Conservation (phyloP, 495 filamentous ascomycete species). For the Penicillium salamii region DNA sequence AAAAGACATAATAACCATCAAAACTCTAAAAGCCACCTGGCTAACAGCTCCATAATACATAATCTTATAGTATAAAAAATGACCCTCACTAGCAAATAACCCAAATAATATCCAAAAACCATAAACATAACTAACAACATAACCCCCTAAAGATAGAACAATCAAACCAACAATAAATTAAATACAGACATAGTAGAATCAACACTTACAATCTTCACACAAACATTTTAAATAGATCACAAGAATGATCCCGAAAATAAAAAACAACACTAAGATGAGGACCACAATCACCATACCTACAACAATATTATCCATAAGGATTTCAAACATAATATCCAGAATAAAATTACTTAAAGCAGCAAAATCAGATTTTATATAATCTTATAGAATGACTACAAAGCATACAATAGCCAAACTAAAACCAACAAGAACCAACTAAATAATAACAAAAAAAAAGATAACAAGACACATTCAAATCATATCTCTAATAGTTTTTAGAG, state of each 20-base stretch:
- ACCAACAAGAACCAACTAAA: not conserved
- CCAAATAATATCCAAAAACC: slow-evolving; percentile 5
- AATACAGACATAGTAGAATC: not conserved
- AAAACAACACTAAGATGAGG: not conserved
- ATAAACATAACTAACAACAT: slow-evolving; percentile 1
- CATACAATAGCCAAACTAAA: not conserved
- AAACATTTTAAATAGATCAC: not conserved
- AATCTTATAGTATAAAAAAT: slow-evolving; percentile 5
- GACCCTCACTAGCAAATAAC: not conserved
- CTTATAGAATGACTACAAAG: not conserved
- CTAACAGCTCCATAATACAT: slow-evolving; percentile 8
- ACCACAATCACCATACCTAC: not conserved
- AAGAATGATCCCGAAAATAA: not conserved
- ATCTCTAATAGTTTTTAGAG: not conserved
- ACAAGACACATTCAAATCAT: not conserved
- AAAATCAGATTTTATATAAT: not conserved
- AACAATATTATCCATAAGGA: not conserved
- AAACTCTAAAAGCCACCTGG: slow-evolving; percentile 1
- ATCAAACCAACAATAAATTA: not conserved
- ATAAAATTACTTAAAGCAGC: not conserved
- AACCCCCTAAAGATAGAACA: not conserved
- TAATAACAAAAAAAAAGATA: not conserved
- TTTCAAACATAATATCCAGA: slow-evolving; percentile 1
- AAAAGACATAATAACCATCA: not conserved
- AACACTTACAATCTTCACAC: not conserved